Base-by-base conservation (phyloP, 2,329 filamentous ascomycete species). In the Colletotrichum tropicicola region DNA sequence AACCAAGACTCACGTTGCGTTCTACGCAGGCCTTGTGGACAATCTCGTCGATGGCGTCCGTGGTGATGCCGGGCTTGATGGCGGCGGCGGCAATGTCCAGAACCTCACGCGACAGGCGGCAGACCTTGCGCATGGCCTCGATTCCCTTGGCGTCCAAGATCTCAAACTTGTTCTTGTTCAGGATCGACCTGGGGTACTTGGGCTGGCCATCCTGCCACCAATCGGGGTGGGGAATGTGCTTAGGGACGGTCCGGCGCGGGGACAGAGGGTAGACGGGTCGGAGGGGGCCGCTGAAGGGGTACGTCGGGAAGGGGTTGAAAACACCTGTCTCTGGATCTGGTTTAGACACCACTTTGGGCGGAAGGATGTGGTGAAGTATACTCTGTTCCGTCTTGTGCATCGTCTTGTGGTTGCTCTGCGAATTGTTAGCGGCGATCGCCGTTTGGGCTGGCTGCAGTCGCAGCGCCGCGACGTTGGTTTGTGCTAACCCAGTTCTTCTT, bases 1-100 rank as follows among this genome's bases (percentile, higher is more conserved):
- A 19, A 3, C 28, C 5, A 13, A 2, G 21, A 77, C 92, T 81
- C 81, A 98, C 95, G 70, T 98, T 88, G 79, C 96, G 88, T 80
- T 98, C 95, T 69, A 98, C 83, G 75, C 93, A 98, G 54, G 95
- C 96, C 72, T 97, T 93, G 83, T 99, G 96, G 41, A 97, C 94
- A 68, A 98, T 84, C 79, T 97, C 91, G 75, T 99, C 96, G 64
- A 99, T 93, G 72, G 97, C 90, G 75, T 99, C 96, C 6, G 96
- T 98, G 6, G 95, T 98, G 32, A 98, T 91, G 51, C 96, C 96
- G n/a, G 96, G 95, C 74, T 90, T 91, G 47, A 92, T 81, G 54
- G 91, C 95, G 13, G 91, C 89, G 0, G 93, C 96, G 2, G 94
- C 93, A 74, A 97, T 92, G 78, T 99, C 96, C 68, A 99, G 82